These are phyloP conservation scores for Zelopaecilomyces penicillatus DNA, from an alignment of 2,329 filamentous ascomycete genomes.

Conservation along the genomic window DNA sequence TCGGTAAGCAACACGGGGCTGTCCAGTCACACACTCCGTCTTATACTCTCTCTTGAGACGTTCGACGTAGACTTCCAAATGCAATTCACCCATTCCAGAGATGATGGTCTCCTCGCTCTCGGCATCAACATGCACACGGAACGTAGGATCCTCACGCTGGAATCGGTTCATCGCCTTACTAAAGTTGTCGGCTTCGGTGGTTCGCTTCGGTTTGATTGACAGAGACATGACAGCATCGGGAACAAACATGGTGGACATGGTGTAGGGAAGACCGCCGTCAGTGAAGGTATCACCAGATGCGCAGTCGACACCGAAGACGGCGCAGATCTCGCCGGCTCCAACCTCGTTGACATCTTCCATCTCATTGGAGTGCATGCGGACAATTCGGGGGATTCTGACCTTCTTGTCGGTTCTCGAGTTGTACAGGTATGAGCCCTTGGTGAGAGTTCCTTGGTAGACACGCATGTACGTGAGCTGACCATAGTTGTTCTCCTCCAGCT, in stretches of 20 bases:
- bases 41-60: slow-evolving; percentile 95
- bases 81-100: slow-evolving; percentile 94
- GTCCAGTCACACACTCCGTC: slow-evolving; percentile 90
- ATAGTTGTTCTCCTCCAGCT: slow-evolving; percentile 97
- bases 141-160: slow-evolving; percentile 96
- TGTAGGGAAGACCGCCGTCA: slow-evolving; percentile 83
- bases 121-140: slow-evolving; percentile 83
- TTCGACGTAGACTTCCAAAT: slow-evolving; percentile 95
- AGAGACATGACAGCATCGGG: slow-evolving; percentile 97
- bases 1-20: slow-evolving; percentile 93
- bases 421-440: slow-evolving; percentile 83
- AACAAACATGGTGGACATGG: slow-evolving; percentile 97
- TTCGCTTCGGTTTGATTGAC: slow-evolving; percentile 92
- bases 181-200: slow-evolving; percentile 87
- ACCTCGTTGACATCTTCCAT: slow-evolving; percentile 96
- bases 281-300: slow-evolving; percentile 98
- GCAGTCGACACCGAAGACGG: slow-evolving; percentile 96
- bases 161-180: slow-evolving; percentile 98
- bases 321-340: slow-evolving; percentile 94
- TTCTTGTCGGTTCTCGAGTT: slow-evolving; percentile 94
- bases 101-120: slow-evolving; percentile 97
- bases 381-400: slow-evolving; percentile 92
- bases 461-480: slow-evolving; percentile 97
- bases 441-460: slow-evolving; percentile 88
- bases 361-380: slow-evolving; percentile 98